Conservation (phyloP, 805 yeast genomes). For the Clavispora fructus region DNA sequence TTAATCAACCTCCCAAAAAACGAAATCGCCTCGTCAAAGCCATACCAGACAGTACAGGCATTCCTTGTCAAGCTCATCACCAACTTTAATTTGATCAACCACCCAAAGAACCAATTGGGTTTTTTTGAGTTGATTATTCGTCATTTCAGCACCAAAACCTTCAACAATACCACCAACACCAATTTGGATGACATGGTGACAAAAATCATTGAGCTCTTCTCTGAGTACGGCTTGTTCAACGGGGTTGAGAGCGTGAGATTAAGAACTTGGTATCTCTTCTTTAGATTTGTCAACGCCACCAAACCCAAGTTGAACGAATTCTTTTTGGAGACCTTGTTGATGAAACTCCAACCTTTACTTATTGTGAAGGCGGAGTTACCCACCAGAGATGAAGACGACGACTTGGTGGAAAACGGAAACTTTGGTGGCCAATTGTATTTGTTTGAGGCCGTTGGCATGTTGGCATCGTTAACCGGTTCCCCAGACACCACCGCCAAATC, state of each 20-base stretch:
- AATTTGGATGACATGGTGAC: conserved; percentile 45
- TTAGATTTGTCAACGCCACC: conserved; percentile 73
- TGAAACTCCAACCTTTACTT: conserved; percentile 58
- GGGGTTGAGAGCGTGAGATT: conserved; percentile 65
- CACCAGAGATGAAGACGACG: conserved; percentile 52
- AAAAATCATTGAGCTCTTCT: conserved; percentile 69
- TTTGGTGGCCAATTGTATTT: conserved; percentile 78
- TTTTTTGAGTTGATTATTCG: conserved; percentile 84
- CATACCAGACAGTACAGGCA: conserved; percentile 56
- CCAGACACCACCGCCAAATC: conserved; percentile 34
- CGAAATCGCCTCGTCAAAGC: conserved; percentile 61
- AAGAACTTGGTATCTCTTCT: conserved; percentile 87
- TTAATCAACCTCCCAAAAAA: conserved; percentile 64
- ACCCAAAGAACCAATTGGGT: conserved; percentile 74
- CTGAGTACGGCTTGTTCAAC: conserved; percentile 79
- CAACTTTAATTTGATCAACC: conserved; percentile 43
- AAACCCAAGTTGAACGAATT: conserved; percentile 54
- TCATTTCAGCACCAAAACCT: conserved; percentile 57
- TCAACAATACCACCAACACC: conserved; percentile 21
- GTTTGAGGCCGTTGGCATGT: conserved; percentile 80
- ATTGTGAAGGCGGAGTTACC: conserved; percentile 55
- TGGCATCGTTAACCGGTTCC: conserved; percentile 44
- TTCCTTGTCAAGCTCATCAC: conserved; percentile 51
- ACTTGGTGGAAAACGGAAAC: conserved; percentile 41
- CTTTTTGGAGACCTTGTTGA: conserved; percentile 51